Conservation (phyloP, 352 stramenopile species). For the Globisporangium canariense region DNA sequence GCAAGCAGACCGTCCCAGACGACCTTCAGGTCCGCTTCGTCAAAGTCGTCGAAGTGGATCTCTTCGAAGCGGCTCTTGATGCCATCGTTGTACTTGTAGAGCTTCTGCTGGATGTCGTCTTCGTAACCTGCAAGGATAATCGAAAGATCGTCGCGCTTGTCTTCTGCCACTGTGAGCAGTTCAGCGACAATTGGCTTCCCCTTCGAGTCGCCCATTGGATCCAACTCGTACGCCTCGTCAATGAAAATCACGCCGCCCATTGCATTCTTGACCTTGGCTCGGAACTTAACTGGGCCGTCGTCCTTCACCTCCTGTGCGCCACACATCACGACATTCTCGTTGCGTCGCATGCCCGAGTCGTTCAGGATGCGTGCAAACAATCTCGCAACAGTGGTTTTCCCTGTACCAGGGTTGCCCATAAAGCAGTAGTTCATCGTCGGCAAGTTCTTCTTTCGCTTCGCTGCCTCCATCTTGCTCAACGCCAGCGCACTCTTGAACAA, state of each 20-base stretch:
- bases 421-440: conserved; percentile 76
- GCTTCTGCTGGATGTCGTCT: conserved; percentile 90
- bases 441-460: conserved; percentile 69
- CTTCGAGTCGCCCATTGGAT: conserved; percentile 73
- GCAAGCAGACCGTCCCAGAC: conserved; percentile 61
- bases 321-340: conserved; percentile 35
- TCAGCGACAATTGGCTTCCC: conserved; percentile 87
- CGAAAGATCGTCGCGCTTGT: conserved; percentile 79
- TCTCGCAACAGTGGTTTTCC: conserved; percentile 79
- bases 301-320: conserved; percentile 77
- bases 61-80: conserved; percentile 82
- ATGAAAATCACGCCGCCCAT: conserved; percentile 90
- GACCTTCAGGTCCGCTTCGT: conserved; percentile 75
- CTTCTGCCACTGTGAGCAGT: conserved; percentile 84
- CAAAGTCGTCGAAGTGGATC: conserved; percentile 90
- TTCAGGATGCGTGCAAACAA: conserved; percentile 81
- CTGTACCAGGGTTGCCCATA: conserved; percentile 65
- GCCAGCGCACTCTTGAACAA: conserved; percentile 75
- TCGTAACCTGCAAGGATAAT: conserved; percentile 92
- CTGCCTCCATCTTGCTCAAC: conserved; percentile 44
- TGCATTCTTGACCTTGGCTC: conserved; percentile 63
- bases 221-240: conserved; percentile 91
- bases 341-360: conserved; percentile 63
- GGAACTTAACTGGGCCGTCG: conserved; percentile 59
- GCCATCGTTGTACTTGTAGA: conserved; percentile 91